These are phyloP conservation scores for Cylindrodendrum hubeiense DNA, from an alignment of 2,329 filamentous ascomycete genomes.

Conservation along the genomic window DNA sequence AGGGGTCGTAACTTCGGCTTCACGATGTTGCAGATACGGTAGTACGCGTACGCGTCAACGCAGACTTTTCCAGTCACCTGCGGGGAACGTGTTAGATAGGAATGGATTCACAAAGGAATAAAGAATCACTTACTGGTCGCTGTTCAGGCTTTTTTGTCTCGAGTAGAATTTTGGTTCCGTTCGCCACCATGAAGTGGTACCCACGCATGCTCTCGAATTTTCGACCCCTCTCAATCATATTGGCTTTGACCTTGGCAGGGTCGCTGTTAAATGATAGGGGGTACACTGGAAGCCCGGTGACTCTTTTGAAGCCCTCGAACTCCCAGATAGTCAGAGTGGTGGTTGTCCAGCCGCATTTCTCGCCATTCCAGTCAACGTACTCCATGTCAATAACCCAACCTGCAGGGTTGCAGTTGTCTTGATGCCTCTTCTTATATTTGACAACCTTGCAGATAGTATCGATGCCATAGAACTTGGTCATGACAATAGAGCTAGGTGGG, in stretches of 20 bases:
- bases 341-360: slow-evolving; percentile 44
- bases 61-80: slow-evolving; percentile 47
- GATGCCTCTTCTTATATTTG: slow-evolving; percentile 38
- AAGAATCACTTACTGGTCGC: slow-evolving; percentile 36
- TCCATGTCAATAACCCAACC: slow-evolving; percentile 47
- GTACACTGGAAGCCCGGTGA: slow-evolving; percentile 45
- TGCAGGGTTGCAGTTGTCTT: slow-evolving; percentile 19
- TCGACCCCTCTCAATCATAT: slow-evolving; percentile 47
- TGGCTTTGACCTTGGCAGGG: slow-evolving; percentile 37
- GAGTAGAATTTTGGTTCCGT: slow-evolving; percentile 46
- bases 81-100: neutral
- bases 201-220: slow-evolving; percentile 50
- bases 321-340: slow-evolving; percentile 40
- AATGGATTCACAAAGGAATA: neutral
- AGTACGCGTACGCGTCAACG: slow-evolving; percentile 53
- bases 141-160: slow-evolving; percentile 41
- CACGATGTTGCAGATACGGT: slow-evolving; percentile 45
- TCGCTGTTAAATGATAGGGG: slow-evolving; percentile 45
- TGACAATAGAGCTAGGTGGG: slow-evolving; percentile 47
- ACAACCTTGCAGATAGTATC: slow-evolving; percentile 52
- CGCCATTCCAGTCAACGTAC: slow-evolving; percentile 53
- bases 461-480: slow-evolving; percentile 48
- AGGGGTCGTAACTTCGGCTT: slow-evolving; percentile 43
- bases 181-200: slow-evolving; percentile 47
- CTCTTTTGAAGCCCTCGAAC: slow-evolving; percentile 43